Base-by-base conservation (phyloP, 345 rosid genomes). In the Brassica rapa region DNA sequence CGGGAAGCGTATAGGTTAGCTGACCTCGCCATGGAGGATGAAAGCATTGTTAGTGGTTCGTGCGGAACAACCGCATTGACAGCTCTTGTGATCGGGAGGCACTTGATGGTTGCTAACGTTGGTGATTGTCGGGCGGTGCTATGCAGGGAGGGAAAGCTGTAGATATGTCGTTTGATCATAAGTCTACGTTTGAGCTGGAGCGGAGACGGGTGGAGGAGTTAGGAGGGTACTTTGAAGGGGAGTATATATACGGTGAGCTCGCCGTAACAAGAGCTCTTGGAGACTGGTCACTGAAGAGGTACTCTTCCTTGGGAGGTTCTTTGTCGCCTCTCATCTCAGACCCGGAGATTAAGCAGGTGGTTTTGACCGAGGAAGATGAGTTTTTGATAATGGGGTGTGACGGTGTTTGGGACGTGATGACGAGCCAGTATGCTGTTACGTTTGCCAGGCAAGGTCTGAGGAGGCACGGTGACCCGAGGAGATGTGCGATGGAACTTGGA, bases 1-100 rank as follows among this genome's bases (percentile, higher is more conserved):
- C 65, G 86, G 43, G 80, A 83, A 78, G 89, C 98, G 77, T 94
- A 87, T 65, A 72, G 78, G 35, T 76, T 86, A 85, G 90, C 92
- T 68, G 98, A 94, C 82, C 86, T 80, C n/a, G 97, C 93, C 29
- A 69, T 87, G 82, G 85, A 86, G 27, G 88, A 91, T 81, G 72
- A 85, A 30, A 77, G 74, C 21, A 82, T 84, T 53, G 84, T 87
- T 56, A 56, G 78, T 56, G 72, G 77, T 11, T 86, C 89, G 7
- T 94, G 97, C 21, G 97, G 98, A 64, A 89, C 97, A 32, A 94
- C 97, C n/a, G 93, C 91, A 4, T 88, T 94, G 63, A 87, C 98
- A 2, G 97, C 96, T 39, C 84, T 94, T 87, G 88, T 92, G 60
- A 88, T 89, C 59, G 98, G 98, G 56, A 83, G 97, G 86, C 87